A percentile compares a stretch with the other conserved stretches of the same genome.
Conservation (phyloP, 306 rosid genomes). For the Gillenia trifoliata region DNA sequence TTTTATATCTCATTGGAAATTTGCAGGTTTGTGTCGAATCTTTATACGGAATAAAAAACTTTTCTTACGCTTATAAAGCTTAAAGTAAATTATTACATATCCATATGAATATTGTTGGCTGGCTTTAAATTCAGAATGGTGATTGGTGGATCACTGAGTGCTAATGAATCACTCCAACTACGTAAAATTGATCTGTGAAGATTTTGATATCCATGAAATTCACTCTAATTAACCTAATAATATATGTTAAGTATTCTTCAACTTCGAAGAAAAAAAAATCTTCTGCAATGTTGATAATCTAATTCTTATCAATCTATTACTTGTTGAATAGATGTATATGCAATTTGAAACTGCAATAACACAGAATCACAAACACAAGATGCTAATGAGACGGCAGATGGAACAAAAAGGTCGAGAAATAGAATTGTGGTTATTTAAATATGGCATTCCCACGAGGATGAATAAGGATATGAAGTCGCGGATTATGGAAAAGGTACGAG, state of each 20-base stretch:
- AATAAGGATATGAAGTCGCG: neutral
- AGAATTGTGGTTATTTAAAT: neutral
- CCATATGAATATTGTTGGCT: too few relatives aligned
- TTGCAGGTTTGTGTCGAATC: constrained; percentile 24
- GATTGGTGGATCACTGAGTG: too few relatives aligned
- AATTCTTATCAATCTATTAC: neutral
- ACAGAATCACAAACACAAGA: neutral
- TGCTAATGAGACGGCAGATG: neutral
- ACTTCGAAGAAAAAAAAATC: too few relatives aligned
- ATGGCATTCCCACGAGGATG: neutral
- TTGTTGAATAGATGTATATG: neutral
- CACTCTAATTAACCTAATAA: too few relatives aligned
- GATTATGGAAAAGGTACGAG: neutral
- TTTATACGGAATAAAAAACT: neutral
- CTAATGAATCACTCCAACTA: too few relatives aligned
- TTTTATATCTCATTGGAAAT: constrained; percentile 25
- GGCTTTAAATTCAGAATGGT: too few relatives aligned
- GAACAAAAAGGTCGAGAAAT: neutral
- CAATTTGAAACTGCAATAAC: neutral
- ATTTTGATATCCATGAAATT: too few relatives aligned
- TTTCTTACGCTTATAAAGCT: too few relatives aligned
- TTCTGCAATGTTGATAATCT: neutral
- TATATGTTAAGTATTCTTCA: too few relatives aligned
- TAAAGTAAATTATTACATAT: too few relatives aligned
- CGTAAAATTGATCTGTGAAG: too few relatives aligned